Base-by-base conservation (phyloP, 176 grass and related monocot species). In the Panicum miliaceum region DNA sequence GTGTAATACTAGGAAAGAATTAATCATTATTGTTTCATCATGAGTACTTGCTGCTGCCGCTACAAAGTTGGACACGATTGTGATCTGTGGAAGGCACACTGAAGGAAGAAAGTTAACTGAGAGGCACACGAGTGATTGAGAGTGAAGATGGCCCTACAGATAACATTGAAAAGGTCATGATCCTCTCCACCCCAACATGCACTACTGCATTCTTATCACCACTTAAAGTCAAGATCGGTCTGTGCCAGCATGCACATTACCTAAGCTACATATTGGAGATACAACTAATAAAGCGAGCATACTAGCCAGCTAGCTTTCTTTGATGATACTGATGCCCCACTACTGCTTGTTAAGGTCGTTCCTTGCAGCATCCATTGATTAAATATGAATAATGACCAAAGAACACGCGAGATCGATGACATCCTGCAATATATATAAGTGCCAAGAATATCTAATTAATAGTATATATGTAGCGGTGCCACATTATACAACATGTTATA, bases 71-170 rank as follows among this genome's bases (percentile, higher is more conserved):
- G 50, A 56, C 16, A 35, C 10, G 12, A 32, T 32, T 32, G 23
- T 23, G 1, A 27, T 27, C 57, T 7, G 14, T 7, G 26, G 46
- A 46, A 51, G 46, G 16, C 71, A 27, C 46, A 73, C 71, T 53
- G 47, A 20, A 73, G 1, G 47, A 34, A 73, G 4, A 6, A 52
- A 73, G 6, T 9, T 51, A 16, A 15, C 8, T 15, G 8, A 29
- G 71, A 75, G 26, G 27, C 9, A 53, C 27, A 11, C 71, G 51
- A 41, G 22, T 60, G 74, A 60, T 60, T 60, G 54, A 77, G 53
- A 60, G 36, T 60, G 35, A 41, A 77, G 18, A 42, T 77, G 74
- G 12, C 74, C 54, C 53, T 60, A 41, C 74, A 6, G 53, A 77
- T 42, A 77, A 60, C 54, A 26, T 60, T 77, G n/a, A 42, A 56